Conservation (phyloP, 2,329 filamentous ascomycete genomes). For the Beauveria varroae region DNA sequence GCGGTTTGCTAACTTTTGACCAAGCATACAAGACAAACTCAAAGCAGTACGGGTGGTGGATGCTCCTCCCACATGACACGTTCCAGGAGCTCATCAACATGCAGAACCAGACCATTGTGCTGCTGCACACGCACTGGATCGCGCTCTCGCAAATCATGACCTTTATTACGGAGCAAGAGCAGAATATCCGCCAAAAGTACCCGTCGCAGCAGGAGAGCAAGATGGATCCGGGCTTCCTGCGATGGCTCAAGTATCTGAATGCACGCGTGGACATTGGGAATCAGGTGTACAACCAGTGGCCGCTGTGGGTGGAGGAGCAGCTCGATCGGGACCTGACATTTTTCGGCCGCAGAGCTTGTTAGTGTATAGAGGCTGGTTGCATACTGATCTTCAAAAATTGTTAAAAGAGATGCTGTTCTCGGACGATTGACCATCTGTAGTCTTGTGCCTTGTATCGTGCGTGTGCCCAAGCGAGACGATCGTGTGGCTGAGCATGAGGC, state of each 20-base stretch:
- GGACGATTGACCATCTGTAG: neutral
- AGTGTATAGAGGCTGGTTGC: no score
- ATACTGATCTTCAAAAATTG: neutral
- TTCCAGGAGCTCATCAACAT: slow-evolving; percentile 45
- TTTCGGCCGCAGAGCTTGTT: slow-evolving; percentile 28
- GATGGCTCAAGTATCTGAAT: slow-evolving; percentile 47
- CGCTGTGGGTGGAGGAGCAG: slow-evolving; percentile 46
- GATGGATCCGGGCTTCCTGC: slow-evolving; percentile 36
- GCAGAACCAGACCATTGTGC: slow-evolving; percentile 35
- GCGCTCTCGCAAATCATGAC: slow-evolving; percentile 47
- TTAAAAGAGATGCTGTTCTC: neutral
- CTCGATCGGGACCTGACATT: slow-evolving; percentile 36
- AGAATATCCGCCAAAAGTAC: slow-evolving; percentile 23
- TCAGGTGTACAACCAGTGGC: slow-evolving; percentile 42
- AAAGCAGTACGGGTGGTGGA: slow-evolving; percentile 50
- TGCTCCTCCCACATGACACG: slow-evolving; percentile 44
- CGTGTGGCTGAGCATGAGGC: neutral
- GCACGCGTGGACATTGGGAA: slow-evolving; percentile 37
- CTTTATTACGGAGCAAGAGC: slow-evolving; percentile 37
- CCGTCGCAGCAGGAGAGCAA: slow-evolving; percentile 17
- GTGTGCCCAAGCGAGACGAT: neutral
- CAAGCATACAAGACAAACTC: slow-evolving; percentile 45
- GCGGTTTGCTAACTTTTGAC: neutral
- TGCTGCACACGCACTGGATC: slow-evolving; percentile 49
- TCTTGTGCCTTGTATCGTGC: neutral